A percentile compares a stretch with the other conserved stretches of the same genome.
Evolutionary conservation across 2,329 filamentous ascomycete species (phyloP).

Genomic region (Penicillium occitanis): DNA sequence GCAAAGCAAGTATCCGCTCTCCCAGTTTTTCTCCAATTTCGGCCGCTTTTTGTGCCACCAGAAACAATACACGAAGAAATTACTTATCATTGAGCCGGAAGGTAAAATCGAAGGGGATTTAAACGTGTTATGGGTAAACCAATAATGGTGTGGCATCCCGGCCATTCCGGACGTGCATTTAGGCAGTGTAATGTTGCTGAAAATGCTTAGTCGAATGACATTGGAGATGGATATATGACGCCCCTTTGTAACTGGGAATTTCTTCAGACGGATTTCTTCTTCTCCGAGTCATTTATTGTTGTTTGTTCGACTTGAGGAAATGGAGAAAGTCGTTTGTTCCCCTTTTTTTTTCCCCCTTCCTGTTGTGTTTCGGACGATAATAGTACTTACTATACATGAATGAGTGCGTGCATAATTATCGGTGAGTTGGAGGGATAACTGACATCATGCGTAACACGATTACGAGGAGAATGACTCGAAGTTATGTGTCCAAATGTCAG

Average conservation of each 20-base stretch:
- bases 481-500: background rate
- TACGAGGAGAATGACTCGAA: background rate
- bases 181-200: background rate
- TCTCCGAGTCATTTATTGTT: background rate
- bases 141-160: background rate
- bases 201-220: constrained; percentile 3
- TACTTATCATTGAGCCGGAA: background rate
- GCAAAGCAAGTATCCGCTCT: background rate
- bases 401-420: background rate
- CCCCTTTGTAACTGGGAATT: background rate
- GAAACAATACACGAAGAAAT: background rate
- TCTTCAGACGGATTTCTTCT: background rate
- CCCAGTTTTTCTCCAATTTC: background rate
- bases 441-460: background rate
- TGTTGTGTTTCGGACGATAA: background rate
- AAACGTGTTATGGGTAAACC: background rate
- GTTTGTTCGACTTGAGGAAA: background rate
- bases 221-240: constrained; percentile 1
- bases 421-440: background rate
- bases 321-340: background rate
- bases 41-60: background rate
- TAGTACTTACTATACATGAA: background rate
- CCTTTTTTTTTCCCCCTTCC: background rate
- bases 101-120: background rate
- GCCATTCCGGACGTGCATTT: constrained; percentile 1